Percentiles rank a stretch among this genome's conserved stretches.
Conservation (phyloP, 164 flowering plant genomes). For the Liriodendron chinense region DNA sequence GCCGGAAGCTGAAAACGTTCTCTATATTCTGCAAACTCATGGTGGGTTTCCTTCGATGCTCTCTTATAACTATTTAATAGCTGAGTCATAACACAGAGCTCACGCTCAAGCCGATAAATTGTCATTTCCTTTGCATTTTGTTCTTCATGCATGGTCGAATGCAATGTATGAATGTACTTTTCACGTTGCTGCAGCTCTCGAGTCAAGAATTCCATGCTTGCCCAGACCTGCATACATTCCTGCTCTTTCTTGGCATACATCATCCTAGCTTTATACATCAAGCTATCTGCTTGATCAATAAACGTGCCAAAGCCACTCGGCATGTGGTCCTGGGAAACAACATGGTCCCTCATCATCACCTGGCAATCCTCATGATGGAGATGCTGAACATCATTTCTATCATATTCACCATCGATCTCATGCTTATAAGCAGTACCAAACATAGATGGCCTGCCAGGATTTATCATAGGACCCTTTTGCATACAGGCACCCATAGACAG, state of each 20-base stretch:
- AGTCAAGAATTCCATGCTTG: slow-evolving; percentile 38
- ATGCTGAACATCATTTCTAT: slow-evolving; percentile 35
- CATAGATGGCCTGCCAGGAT: slow-evolving; percentile 33
- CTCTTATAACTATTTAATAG: slow-evolving; percentile 63
- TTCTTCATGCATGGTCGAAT: slow-evolving; percentile 42
- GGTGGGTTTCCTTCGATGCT: slow-evolving; percentile 58
- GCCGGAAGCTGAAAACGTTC: slow-evolving; percentile 39
- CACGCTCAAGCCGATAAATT: slow-evolving; percentile 51
- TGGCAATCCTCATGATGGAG: slow-evolving; percentile 26
- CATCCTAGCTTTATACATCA: slow-evolving; percentile 43
- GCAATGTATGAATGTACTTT: slow-evolving; percentile 35
- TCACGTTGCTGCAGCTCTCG: slow-evolving; percentile 51
- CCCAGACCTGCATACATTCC: slow-evolving; percentile 21
- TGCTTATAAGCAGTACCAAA: slow-evolving; percentile 50
- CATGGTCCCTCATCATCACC: slow-evolving; percentile 47
- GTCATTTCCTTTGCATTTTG: slow-evolving; percentile 43
- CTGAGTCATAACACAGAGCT: slow-evolving; percentile 54
- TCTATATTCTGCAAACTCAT: slow-evolving; percentile 63
- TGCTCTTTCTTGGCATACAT: slow-evolving; percentile 46
- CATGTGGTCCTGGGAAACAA: slow-evolving; percentile 46
- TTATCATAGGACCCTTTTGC: slow-evolving; percentile 11
- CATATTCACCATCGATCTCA: slow-evolving; percentile 23
- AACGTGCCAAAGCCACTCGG: slow-evolving; percentile 35
- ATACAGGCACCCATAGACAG: slow-evolving; percentile 32
- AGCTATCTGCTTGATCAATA: slow-evolving; percentile 43